A percentile compares a stretch with the other conserved stretches of the same genome.
These are phyloP conservation scores for Ostreobium quekettii DNA, from an alignment of 139 green algal species.

Conservation along the genomic window DNA sequence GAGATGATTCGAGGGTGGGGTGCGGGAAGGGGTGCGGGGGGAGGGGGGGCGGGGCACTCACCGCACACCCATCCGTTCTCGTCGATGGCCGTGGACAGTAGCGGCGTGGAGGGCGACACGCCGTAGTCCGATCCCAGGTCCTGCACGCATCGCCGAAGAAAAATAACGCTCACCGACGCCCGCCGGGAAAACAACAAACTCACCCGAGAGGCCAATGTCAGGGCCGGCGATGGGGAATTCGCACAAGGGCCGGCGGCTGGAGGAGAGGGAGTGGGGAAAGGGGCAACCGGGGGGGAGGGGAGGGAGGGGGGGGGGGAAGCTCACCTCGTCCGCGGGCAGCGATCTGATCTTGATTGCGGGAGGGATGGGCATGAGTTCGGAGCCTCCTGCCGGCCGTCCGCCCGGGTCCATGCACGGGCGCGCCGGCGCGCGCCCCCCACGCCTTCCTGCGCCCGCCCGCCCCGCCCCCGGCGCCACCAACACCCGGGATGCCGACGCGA, in stretches of 20 bases:
- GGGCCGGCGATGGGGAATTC: neutral
- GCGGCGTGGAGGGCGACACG: conserved; percentile 52
- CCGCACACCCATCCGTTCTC: conserved; percentile 75
- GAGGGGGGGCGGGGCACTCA: conserved; percentile 26
- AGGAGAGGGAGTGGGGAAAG: neutral
- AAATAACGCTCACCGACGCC: neutral
- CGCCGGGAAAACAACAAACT: neutral
- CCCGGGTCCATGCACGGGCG: no score
- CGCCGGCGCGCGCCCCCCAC: no score
- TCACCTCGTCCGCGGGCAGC: conserved; percentile 2
- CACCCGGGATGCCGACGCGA: no score
- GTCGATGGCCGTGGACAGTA: conserved; percentile 60
- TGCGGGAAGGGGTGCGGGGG: neutral
- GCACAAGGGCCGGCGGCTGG: neutral
- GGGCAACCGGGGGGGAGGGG: neutral
- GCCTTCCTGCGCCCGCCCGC: no score
- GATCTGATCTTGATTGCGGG: conserved; percentile 12
- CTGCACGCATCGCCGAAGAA: neutral
- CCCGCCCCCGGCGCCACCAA: no score
- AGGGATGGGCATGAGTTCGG: conserved; percentile 2
- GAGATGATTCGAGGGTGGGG: neutral
- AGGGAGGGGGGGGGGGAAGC: neutral
- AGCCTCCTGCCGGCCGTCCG: no score
- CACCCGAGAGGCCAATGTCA: neutral
- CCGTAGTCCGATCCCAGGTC: conserved; percentile 33